Base-by-base conservation (phyloP, 352 stramenopile genomes). In the Phytopythium litorale region DNA sequence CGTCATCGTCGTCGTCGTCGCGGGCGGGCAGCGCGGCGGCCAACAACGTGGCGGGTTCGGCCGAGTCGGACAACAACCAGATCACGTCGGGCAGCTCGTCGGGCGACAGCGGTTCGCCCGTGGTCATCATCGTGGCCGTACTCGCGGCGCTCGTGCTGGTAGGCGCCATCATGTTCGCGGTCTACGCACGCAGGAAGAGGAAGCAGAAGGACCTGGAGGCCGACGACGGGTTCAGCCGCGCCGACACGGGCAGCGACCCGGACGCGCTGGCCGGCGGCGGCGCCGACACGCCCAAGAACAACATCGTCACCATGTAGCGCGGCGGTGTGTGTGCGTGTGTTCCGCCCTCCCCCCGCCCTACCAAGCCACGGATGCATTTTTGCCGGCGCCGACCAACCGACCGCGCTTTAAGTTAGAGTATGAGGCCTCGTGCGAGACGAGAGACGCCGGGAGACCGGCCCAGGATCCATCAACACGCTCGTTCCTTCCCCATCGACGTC, bases 281-380 rank as follows among this genome's bases (percentile, higher is more conserved):
- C 23, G 72, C 76, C 7, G 70, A 84, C 28, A 93, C 84, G 18
- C 84, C 84, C 40, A 93, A 91, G 73, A 66, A 75, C 49, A 86
- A 78, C 53, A 93, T 93, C 53, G 81, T 91, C 43, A 88, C 76
- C 38, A 89, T 93, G 84, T 93, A 89, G 70, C 28, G 1, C 28
- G 28, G 28, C 28, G 28, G 28, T 32, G 28, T 7, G 28, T 32
- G 28, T 32, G 28, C 8, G 9, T 40, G 12, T 15, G 35, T 40
- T 9, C 35, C 35, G 35, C 35, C 35, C 35, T 40, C 7, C 35
- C 35, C 9, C 35, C 35, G 35, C 35, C 35, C 35, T 40, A 40
- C 35, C 35, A 40, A 40, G 35, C 35, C 35, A 15, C 35, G 35
- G 35, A 16, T 40, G 35, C 35, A 40, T 40, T 40, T 40, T 40